Evolutionary conservation across 352 stramenopile genomes (phyloP).

Genomic region (Phytopythium ostracodes): DNA sequence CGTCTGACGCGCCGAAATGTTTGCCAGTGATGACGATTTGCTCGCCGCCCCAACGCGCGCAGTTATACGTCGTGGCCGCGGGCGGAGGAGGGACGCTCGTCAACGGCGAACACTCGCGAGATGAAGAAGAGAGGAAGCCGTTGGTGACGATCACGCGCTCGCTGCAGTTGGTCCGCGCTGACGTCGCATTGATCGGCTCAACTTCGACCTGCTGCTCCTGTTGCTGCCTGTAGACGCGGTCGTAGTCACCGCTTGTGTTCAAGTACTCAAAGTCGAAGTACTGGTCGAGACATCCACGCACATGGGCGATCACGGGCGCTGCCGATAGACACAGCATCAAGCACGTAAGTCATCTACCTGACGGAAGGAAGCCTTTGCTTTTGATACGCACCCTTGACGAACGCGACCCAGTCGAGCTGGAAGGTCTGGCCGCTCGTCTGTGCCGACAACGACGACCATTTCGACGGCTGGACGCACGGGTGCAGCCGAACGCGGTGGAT

Average conservation of each 20-base stretch:
- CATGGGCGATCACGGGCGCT: slow-evolving; percentile 66
- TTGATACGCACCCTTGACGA: slow-evolving; percentile 42
- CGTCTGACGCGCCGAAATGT: slow-evolving; percentile 65
- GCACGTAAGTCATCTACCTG: neutral
- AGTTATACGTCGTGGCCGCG: slow-evolving; percentile 73
- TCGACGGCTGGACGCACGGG: slow-evolving; percentile 30
- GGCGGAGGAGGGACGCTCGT: slow-evolving; percentile 18
- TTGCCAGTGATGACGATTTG: slow-evolving; percentile 59
- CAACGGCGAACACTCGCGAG: slow-evolving; percentile 43
- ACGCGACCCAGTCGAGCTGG: slow-evolving; percentile 66
- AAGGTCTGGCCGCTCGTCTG: slow-evolving; percentile 53
- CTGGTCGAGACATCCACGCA: slow-evolving; percentile 76
- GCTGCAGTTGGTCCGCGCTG: slow-evolving; percentile 42
- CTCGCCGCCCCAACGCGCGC: slow-evolving; percentile 46
- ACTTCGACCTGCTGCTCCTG: slow-evolving; percentile 12
- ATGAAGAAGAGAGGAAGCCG: slow-evolving; percentile 32
- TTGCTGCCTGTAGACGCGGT: neutral
- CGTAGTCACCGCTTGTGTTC: slow-evolving; percentile 5
- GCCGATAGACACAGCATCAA: neutral
- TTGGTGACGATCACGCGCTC: slow-evolving; percentile 40
- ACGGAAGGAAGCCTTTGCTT: neutral
- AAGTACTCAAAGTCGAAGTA: slow-evolving; percentile 38
- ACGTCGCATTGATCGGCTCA: neutral
- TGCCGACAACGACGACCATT: neutral
- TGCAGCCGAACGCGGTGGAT: slow-evolving; percentile 63